Conservation (phyloP, 208 protist genomes). For the Perkinsela sp. region DNA sequence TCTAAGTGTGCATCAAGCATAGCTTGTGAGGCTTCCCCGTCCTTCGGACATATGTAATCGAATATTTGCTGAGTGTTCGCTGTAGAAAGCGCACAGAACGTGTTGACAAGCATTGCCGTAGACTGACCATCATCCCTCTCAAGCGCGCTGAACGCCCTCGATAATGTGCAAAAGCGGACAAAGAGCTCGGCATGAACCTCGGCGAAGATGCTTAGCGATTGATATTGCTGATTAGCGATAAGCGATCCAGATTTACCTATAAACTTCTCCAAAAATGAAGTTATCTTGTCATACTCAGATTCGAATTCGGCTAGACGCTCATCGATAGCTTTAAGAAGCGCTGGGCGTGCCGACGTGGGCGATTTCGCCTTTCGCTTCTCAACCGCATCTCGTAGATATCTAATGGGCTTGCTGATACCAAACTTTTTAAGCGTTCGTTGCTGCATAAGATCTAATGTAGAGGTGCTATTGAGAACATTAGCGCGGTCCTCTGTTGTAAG, state of each 20-base stretch:
- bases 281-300: not conserved
- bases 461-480: not conserved
- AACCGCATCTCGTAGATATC: not conserved
- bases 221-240: not conserved
- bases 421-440: not conserved
- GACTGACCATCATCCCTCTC: no score
- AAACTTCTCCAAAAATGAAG: not conserved
- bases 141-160: not conserved
- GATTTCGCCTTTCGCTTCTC: not conserved
- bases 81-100: no score
- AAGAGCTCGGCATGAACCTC: not conserved
- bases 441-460: not conserved
- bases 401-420: not conserved
- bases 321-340: not conserved
- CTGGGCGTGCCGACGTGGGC: not conserved
- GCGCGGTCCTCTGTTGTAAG: not conserved
- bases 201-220: not conserved
- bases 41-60: no score
- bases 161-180: not conserved
- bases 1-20: no score
- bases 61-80: no score
- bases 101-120: no score
- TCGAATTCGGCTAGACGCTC: not conserved
- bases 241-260: not conserved
- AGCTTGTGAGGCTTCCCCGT: no score